Conservation (phyloP, 2,329 filamentous ascomycete genomes). For the Diaporthe caulivora region DNA sequence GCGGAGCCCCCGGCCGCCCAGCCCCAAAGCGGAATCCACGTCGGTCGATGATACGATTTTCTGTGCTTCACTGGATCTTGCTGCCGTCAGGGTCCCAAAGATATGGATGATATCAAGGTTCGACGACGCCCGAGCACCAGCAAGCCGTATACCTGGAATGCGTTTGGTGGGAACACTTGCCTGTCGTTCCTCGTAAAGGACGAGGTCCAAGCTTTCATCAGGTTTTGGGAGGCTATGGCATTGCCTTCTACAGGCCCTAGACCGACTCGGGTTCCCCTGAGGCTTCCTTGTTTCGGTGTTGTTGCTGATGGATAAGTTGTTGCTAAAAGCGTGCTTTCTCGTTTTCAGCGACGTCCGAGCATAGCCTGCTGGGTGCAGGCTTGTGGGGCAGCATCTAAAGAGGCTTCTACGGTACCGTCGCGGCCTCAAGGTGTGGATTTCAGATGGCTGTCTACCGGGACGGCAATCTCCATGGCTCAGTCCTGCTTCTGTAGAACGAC, state of each 20-base stretch:
- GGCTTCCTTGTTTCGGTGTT: neutral
- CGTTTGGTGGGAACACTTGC: too few species aligned
- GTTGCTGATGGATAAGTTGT: neutral
- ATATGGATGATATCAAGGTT: neutral
- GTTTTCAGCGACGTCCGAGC: neutral
- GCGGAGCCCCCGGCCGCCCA: neutral
- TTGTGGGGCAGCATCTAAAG: neutral
- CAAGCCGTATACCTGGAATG: neutral
- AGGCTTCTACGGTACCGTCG: neutral
- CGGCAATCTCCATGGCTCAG: neutral
- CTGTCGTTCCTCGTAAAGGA: conserved; percentile 17
- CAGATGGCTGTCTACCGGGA: neutral
- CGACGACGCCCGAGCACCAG: neutral
- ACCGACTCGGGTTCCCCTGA: neutral
- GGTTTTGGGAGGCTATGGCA: too few species aligned
- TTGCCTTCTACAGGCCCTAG: neutral
- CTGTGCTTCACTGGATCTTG: neutral
- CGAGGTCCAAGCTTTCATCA: neutral
- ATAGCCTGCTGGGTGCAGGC: too few species aligned
- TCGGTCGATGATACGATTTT: conserved; percentile 1
- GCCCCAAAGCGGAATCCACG: neutral
- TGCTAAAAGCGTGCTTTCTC: neutral
- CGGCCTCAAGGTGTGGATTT: neutral
- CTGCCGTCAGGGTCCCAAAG: neutral
- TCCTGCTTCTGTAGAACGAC: neutral